These are phyloP conservation scores for Botrytis fabae DNA, from an alignment of 2,329 filamentous ascomycete species.

Conservation along the genomic window DNA sequence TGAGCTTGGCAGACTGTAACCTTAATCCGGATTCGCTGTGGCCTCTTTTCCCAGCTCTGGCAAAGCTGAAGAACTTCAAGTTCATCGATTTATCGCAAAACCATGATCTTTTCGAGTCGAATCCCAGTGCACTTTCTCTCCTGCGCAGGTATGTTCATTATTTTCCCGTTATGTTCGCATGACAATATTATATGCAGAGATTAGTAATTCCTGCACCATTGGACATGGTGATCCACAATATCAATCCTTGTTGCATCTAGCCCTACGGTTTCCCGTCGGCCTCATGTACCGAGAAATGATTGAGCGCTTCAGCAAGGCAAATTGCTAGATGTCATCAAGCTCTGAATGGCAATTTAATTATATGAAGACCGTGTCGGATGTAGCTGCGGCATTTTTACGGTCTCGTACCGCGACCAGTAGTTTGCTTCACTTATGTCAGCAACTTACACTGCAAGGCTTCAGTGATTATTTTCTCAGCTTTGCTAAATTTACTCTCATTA, in stretches of 20 bases:
- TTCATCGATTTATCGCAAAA: constrained; percentile 96
- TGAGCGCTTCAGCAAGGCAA: background rate
- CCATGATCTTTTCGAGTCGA: constrained; percentile 70
- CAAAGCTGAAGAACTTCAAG: constrained; percentile 69
- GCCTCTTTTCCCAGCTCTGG: constrained; percentile 72
- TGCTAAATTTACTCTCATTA: background rate
- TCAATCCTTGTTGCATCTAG: constrained; percentile 13
- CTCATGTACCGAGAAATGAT: background rate
- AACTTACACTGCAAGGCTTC: background rate
- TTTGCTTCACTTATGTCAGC: constrained; percentile 18
- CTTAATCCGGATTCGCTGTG: constrained; percentile 71
- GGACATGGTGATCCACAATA: background rate
- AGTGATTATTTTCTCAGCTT: constrained; percentile 13
- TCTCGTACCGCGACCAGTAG: constrained; percentile 20
- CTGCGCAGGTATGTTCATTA: constrained; percentile 64
- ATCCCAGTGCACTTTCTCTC: constrained; percentile 71
- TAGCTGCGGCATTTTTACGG: background rate
- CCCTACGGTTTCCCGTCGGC: background rate
- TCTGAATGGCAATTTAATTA: background rate
- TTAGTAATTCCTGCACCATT: constrained; percentile 13
- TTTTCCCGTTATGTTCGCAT: constrained; percentile 26
- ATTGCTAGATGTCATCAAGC: background rate
- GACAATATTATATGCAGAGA: background rate
- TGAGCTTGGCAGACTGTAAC: constrained; percentile 85
- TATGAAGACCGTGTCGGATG: background rate